A percentile compares a stretch with the other conserved stretches of the same genome.
Evolutionary conservation across 495 filamentous ascomycete genomes (phyloP).

Genomic region (Penicillium subrubescens): DNA sequence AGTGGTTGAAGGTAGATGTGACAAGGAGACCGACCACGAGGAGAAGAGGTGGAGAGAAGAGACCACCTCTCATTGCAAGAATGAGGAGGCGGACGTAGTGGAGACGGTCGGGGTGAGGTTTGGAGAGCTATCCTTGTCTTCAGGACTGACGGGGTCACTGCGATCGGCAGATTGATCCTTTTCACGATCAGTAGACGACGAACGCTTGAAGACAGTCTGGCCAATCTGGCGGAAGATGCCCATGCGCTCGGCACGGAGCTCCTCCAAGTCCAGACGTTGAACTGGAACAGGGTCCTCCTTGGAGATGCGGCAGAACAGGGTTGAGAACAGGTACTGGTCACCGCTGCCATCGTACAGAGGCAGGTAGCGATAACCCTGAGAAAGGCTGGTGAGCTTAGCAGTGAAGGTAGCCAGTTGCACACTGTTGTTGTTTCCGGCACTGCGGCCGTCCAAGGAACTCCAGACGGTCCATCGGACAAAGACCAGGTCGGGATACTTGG

Average conservation of each 20-base stretch:
- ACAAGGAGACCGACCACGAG: neutral
- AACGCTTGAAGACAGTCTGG: slow-evolving; percentile 54
- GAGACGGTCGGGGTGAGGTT: slow-evolving; percentile 44
- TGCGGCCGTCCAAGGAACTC: slow-evolving; percentile 71
- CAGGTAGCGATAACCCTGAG: slow-evolving; percentile 94
- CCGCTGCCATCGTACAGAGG: slow-evolving; percentile 89
- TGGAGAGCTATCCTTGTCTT: slow-evolving; percentile 42
- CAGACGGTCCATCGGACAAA: slow-evolving; percentile 94
- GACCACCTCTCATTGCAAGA: slow-evolving; percentile 21
- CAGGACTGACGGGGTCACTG: slow-evolving; percentile 35
- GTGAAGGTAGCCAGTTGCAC: slow-evolving; percentile 83
- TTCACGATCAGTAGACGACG: slow-evolving; percentile 50
- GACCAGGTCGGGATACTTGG: slow-evolving; percentile 88
- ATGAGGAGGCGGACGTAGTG: slow-evolving; percentile 42
- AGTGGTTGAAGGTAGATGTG: neutral
- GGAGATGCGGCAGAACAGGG: slow-evolving; percentile 83
- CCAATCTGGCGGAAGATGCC: slow-evolving; percentile 53
- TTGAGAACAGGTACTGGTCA: slow-evolving; percentile 92
- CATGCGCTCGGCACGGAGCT: slow-evolving; percentile 51
- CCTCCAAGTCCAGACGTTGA: slow-evolving; percentile 47
- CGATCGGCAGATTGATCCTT: slow-evolving; percentile 36
- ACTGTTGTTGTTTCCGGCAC: slow-evolving; percentile 60
- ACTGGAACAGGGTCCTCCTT: slow-evolving; percentile 60
- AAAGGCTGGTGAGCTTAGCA: slow-evolving; percentile 84
- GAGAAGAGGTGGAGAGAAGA: neutral